Evolutionary conservation across 1,139 yeast genomes (phyloP).

Genomic region (Lodderomyces orthopsilosis): DNA sequence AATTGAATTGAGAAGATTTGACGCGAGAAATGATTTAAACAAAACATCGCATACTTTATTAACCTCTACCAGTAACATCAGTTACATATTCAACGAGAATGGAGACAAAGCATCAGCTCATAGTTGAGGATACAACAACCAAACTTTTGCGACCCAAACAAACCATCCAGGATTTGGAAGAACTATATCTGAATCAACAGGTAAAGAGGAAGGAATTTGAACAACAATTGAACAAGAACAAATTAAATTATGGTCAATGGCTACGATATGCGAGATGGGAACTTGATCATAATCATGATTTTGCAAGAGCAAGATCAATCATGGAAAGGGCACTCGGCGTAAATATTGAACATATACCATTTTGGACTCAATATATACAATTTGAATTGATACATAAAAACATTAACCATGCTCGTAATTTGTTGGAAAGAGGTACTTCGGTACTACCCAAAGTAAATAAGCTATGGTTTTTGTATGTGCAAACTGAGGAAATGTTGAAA

Average conservation of each 20-base stretch:
- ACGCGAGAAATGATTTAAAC: too few species aligned
- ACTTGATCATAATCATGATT: conserved; percentile 68
- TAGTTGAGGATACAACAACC: conserved; percentile 19
- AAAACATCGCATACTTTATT: too few species aligned
- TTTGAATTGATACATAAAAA: conserved; percentile 70
- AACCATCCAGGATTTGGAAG: conserved; percentile 75
- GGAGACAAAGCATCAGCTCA: neutral
- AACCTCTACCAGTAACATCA: too few species aligned
- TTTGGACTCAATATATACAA: conserved; percentile 86
- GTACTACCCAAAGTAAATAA: conserved; percentile 77
- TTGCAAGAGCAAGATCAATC: conserved; percentile 72
- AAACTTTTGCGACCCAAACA: conserved; percentile 34
- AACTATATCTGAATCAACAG: conserved; percentile 70
- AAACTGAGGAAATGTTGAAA: conserved; percentile 77
- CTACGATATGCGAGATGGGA: conserved; percentile 90
- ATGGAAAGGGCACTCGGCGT: conserved; percentile 87
- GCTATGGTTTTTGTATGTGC: conserved; percentile 80
- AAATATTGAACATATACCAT: conserved; percentile 67
- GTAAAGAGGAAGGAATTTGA: conserved; percentile 81
- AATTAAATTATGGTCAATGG: conserved; percentile 87
- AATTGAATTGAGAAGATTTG: too few species aligned
- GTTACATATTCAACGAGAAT: neutral
- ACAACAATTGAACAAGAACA: conserved; percentile 76
- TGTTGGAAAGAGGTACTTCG: conserved; percentile 75
- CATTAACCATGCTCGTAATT: conserved; percentile 84